Percentiles rank a stretch among this genome's conserved stretches.
These are phyloP conservation scores for Sugiyamaella smithiae DNA, from an alignment of 805 yeast genomes.

Conservation along the genomic window DNA sequence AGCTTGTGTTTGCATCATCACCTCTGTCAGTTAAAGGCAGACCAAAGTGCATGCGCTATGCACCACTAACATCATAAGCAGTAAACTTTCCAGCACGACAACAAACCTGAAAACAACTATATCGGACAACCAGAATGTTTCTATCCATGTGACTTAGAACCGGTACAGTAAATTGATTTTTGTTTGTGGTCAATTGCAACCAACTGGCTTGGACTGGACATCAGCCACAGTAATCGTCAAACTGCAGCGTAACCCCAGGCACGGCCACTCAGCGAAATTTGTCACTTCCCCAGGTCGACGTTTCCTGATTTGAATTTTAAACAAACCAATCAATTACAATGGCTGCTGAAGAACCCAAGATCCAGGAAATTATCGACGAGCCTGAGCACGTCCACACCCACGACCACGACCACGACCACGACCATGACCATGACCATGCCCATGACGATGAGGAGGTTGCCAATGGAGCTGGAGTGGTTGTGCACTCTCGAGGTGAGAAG, in stretches of 20 bases:
- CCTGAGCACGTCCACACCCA: slow-evolving; percentile 20
- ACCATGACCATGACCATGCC: slow-evolving; percentile 20
- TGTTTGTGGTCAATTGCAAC: no score
- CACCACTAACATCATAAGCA: no score
- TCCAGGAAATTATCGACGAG: slow-evolving; percentile 33
- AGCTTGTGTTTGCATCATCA: no score
- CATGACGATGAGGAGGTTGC: slow-evolving; percentile 19
- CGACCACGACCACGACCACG: slow-evolving; percentile 21
- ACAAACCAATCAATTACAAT: slow-evolving; percentile 10
- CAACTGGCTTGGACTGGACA: no score
- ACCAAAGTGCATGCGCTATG: no score
- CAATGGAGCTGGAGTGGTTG: slow-evolving; percentile 22
- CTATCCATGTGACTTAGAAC: no score
- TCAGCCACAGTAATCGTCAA: not conserved
- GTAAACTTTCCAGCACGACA: no score
- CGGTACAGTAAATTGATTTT: no score
- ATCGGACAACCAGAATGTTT: no score
- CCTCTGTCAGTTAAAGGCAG: no score
- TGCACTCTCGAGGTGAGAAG: slow-evolving; percentile 61
- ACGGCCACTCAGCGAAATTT: not conserved
- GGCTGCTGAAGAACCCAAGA: slow-evolving; percentile 31
- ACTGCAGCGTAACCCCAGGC: not conserved
- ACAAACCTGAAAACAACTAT: no score
- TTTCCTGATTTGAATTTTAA: not conserved
- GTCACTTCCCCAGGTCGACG: not conserved